Base-by-base conservation (phyloP, 2,329 filamentous ascomycete genomes). In the Zarea fungicola region DNA sequence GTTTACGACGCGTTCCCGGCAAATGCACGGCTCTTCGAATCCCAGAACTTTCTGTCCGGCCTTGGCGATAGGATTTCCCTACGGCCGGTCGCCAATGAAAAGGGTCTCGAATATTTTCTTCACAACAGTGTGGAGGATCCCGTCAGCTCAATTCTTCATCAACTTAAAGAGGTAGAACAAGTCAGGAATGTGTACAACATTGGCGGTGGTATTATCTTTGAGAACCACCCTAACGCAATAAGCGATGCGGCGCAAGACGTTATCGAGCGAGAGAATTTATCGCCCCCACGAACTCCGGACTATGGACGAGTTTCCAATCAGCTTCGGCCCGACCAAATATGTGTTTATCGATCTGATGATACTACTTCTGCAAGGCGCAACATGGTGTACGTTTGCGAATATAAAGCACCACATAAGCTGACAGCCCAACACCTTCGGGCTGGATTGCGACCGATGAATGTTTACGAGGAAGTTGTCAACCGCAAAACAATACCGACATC, bases 401-500 rank as follows among this genome's bases (percentile, higher is more conserved):
- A 75, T 53, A 78, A 76, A 60, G 55, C 69, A 14, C 73, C 71
- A 0, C 65, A 75, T 54, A 75, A 77, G 54, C 56, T 78, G 2
- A 68, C 68, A 6, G 57, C 64, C 31, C 55, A 54, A 14, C 64
- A 73, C 53, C 68, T 78, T 43, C 65, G 67, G 28, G 48, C 62
- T 19, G 67, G 72, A 26, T 63, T 77, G 1, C 61, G 65, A 14
- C 52, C 60, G 1, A 72, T 74, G 60, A 59, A 72, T 48, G 65
- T 76, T 16, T 56, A 64, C 36, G 58, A 65, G 14, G 64, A 72
- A 11, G 58, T 74, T 6, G 53, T 62, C 2, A 58, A 61, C 32
- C 55, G 54, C 3, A 54, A 48, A 10, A 65, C 56, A 2, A 56
- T 59, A 5, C 62, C 60, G 0, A 64, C 55, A 14, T 50, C 42